Percentiles rank a stretch among this genome's conserved stretches.
phyloP scores from a whole-genome alignment of 352 stramenopile genomes.

The Phytophthora pistaciae region DNA sequence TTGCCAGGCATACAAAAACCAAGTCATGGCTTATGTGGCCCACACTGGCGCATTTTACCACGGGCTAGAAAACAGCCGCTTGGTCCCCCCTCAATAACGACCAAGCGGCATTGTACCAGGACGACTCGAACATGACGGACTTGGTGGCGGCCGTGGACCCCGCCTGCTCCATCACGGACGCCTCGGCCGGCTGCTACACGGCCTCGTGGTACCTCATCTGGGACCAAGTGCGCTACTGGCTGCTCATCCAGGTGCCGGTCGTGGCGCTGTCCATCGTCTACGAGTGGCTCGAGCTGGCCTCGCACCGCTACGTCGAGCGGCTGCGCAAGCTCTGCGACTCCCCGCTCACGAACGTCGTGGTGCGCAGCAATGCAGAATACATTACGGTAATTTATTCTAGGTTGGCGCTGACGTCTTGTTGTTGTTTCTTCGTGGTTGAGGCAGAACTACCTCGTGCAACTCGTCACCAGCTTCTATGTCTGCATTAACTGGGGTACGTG shows the following conservation, averaged over 20 bases:
- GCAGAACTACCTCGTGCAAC: constrained; percentile 83
- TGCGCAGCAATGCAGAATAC: constrained; percentile 17
- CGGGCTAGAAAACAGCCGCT: constrained; percentile 25
- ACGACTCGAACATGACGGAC: constrained; percentile 20
- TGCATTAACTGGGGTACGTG: constrained; percentile 88
- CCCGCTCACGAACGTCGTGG: constrained; percentile 71
- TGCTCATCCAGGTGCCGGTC: constrained; percentile 80
- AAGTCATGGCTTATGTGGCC: background rate
- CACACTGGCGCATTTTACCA: background rate
- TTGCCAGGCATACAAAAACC: background rate
- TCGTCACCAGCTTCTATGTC: constrained; percentile 81
- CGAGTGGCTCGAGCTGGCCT: constrained; percentile 84
- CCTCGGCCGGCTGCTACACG: constrained; percentile 71
- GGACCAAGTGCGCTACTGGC: constrained; percentile 82
- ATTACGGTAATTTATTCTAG: background rate
- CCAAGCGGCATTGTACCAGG: background rate
- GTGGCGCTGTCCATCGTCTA: constrained; percentile 77
- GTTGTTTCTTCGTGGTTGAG: background rate
- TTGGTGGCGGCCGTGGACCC: constrained; percentile 19
- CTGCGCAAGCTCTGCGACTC: constrained; percentile 75
- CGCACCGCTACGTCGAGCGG: constrained; percentile 68
- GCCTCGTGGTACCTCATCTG: constrained; percentile 86
- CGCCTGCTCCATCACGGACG: constrained; percentile 70
- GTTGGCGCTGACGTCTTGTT: background rate
- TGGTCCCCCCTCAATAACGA: background rate